phyloP scores from a whole-genome alignment of 129 eudicot species.

The Flaveria brownii region DNA sequence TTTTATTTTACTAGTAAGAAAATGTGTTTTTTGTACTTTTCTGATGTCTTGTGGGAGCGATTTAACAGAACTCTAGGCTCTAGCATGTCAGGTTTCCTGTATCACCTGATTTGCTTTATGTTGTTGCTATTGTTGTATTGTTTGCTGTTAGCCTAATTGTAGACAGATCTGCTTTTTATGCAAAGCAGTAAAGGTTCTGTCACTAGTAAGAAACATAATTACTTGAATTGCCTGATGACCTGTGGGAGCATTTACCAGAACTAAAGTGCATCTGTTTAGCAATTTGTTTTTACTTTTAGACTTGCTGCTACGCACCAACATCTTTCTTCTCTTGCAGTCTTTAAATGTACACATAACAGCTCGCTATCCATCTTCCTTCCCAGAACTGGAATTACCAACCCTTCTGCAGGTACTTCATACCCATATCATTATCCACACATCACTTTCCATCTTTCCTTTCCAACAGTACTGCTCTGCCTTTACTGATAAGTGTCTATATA shows the following conservation, averaged over 20 bases:
- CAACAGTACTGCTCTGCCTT: background rate
- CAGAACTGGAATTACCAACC: slow-evolving; percentile 92
- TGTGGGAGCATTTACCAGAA: background rate
- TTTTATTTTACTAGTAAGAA: background rate
- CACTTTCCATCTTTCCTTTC: background rate
- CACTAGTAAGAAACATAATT: slow-evolving; percentile 14
- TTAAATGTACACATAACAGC: slow-evolving; percentile 87
- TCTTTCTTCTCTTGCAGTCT: slow-evolving; percentile 62
- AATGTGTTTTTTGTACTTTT: background rate
- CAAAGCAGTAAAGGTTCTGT: slow-evolving; percentile 3
- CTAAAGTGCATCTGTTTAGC: background rate
- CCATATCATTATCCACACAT: background rate
- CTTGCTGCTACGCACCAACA: slow-evolving; percentile 22
- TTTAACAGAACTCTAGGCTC: slow-evolving; percentile 4
- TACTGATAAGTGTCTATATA: background rate
- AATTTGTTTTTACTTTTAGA: slow-evolving; percentile 14
- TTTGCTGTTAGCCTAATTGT: slow-evolving; percentile 5
- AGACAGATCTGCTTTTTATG: slow-evolving; percentile 13
- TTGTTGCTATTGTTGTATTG: slow-evolving; percentile 8
- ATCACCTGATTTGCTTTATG: background rate
- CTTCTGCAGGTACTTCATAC: slow-evolving; percentile 68
- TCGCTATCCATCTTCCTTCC: slow-evolving; percentile 87
- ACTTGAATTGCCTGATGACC: background rate
- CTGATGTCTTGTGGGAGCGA: background rate
- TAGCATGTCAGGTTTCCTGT: background rate